These are phyloP conservation scores for Cinchona pubescens DNA, from an alignment of 257 asterid species.

Conservation along the genomic window DNA sequence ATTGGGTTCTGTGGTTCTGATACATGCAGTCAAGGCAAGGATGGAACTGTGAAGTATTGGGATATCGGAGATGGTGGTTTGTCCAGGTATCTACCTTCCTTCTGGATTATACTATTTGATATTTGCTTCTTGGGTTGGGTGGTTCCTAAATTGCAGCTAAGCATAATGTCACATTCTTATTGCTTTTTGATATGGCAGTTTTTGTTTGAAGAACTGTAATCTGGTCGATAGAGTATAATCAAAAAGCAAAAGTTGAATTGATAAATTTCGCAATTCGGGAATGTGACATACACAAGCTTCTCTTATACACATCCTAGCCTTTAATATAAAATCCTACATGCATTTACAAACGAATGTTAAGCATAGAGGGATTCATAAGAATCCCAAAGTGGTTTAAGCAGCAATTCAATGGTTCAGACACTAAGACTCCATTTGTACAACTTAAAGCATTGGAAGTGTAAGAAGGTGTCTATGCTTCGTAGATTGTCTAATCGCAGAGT, in stretches of 20 bases:
- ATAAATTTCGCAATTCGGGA: too few relatives aligned
- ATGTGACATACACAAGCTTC: too few relatives aligned
- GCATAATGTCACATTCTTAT: neutral
- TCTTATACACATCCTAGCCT: too few relatives aligned
- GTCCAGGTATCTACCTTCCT: conserved; percentile 38
- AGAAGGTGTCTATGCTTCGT: neutral
- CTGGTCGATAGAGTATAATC: neutral
- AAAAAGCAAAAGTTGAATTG: too few relatives aligned
- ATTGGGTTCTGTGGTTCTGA: neutral
- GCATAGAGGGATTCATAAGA: neutral
- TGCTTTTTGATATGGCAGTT: neutral
- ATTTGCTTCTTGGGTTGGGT: neutral
- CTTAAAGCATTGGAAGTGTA: neutral
- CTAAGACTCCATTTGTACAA: neutral
- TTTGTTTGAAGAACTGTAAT: neutral
- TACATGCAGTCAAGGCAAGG: conserved; percentile 72
- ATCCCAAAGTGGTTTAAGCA: neutral
- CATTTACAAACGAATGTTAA: neutral
- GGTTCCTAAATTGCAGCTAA: neutral
- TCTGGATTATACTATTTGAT: neutral
- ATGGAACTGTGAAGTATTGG: conserved; percentile 84
- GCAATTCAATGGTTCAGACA: neutral
- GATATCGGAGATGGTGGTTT: conserved; percentile 70
- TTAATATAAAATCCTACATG: neutral
- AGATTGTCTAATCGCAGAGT: neutral